Conservation (phyloP, 768 basidiomycete species). For the Tricholoma matsutake region DNA sequence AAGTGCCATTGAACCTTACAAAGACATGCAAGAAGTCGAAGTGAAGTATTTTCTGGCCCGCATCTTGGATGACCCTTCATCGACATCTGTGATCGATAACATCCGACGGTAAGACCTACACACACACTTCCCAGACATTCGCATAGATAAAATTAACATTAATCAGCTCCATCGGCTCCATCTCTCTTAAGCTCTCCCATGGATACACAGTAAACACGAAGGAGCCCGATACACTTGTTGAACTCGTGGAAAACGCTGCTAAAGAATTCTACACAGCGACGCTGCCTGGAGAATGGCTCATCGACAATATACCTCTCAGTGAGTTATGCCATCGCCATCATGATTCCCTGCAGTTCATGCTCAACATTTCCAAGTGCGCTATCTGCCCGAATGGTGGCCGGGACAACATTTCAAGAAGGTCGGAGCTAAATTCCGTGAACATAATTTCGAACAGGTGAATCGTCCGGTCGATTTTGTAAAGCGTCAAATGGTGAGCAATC, state of each 20-base stretch:
- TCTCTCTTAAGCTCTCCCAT: slow-evolving; percentile 17
- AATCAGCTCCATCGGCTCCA: slow-evolving; percentile 12
- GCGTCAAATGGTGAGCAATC: slow-evolving; percentile 14
- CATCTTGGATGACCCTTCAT: slow-evolving; percentile 7
- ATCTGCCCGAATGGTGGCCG: slow-evolving; percentile 16
- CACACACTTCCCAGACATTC: neutral
- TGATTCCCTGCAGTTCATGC: neutral
- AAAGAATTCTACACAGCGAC: slow-evolving; percentile 7
- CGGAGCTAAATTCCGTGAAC: slow-evolving; percentile 10
- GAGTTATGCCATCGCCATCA: neutral
- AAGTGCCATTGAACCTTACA: slow-evolving; percentile 7
- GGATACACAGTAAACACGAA: slow-evolving; percentile 15
- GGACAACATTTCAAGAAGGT: slow-evolving; percentile 19
- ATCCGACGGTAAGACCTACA: slow-evolving; percentile 9
- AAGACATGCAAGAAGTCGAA: slow-evolving; percentile 11
- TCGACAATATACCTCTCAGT: slow-evolving; percentile 5
- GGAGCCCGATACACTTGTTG: slow-evolving; percentile 8
- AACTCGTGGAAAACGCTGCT: slow-evolving; percentile 11
- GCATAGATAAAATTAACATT: neutral
- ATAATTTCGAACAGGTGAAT: slow-evolving; percentile 15
- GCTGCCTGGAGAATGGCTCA: slow-evolving; percentile 4
- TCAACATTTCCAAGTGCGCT: slow-evolving; percentile 10
- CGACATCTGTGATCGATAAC: slow-evolving; percentile 9
- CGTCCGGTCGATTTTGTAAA: slow-evolving; percentile 17
- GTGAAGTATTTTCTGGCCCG: slow-evolving; percentile 16